Evolutionary conservation across 148 eudicot genomes (phyloP), one percentile per base, ranked within the genome.

Genomic region (Cornus controversa): DNA sequence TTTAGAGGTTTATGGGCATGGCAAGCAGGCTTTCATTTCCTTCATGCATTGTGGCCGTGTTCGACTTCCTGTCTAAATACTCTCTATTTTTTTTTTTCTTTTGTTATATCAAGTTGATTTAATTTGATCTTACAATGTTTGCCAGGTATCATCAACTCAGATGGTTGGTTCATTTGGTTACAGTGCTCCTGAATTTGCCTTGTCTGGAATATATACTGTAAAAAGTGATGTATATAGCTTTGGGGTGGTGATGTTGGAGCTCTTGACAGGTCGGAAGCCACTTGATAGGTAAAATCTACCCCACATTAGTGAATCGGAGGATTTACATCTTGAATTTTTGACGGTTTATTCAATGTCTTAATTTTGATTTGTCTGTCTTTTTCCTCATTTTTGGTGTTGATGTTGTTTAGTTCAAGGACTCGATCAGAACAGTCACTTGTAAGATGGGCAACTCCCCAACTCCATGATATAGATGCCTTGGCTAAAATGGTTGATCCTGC

Each of bases 191-290:
- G 99, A 96, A 80, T 96, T 93, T 84, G 95, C 97, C 79, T 84
- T 96, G 80, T 96, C 98, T 74, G 99, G 98, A 77, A 85, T 93
- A 77, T 96, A 96, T 86, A 96, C 98, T 22, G 91, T 91, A 54
- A 96, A 96, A 86, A 96, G 99, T 71, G 98, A 96, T 60, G 98
- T 96, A 26, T 93, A 96, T 87, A 96, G 99, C 86, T 96, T 96
- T 80, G 99, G 98, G 36, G 98, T 96, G 69, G 98, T 96, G 80
- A 96, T 93, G 99, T 79, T 96, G 87, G 99, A 96, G 94, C 92
- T 96, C 72, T 85, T 96, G 80, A 96, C 97, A 0, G 99, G 97
- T 72, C 89, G 99, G 72, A 96, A 93, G 86, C 99, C 99, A 45
- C 86, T 96, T 31, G 99, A 96, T 85, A 96, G 99, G 99, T 96